Evolutionary conservation across 2,329 filamentous ascomycete species (phyloP), one percentile per base, ranked within the genome.

Genomic region (Microdochium paspali): DNA sequence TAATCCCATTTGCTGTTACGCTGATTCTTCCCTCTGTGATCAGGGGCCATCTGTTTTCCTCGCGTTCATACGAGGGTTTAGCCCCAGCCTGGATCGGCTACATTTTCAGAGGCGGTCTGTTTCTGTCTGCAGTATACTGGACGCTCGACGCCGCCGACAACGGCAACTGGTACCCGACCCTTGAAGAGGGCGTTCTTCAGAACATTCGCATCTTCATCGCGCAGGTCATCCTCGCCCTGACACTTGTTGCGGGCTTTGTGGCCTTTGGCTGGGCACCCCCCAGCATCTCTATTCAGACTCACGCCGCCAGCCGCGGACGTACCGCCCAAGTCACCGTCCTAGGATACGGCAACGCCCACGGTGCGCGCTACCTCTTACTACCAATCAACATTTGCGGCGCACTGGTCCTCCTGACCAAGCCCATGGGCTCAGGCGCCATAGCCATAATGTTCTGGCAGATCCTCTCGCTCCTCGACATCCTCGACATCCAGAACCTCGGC

Each of bases 291-390:
- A 85, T 97, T 59, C 69, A 82, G 46, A 68, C 76, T 32, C 66
- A 71, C 30, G 61, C n/a, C n/a, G n/a, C 69, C n/a, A 53, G 65
- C 35, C 65, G 66, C 39, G 61, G 67, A 6, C 67, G 70, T 20
- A 67, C 69, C 51, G 67, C 76, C 25, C 73, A 78, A 54, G 80
- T 96, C 50, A 87, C 85, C 26, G 85, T 96, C 50, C 77, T 95
- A 18, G 93, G 93, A 42, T 97, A 94, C 66, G 87, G 85, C 53
- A 98, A 98, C 60, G 81, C 88, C n/a, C 84, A 95, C 59, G 93
- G 93, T 49, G 85, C 88, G 1, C 85, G 91, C 24, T 97, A 94
- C 66, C 83, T 95, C 54, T 73, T 97, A 28, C 76, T 97, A 6
- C 78, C 90, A 2, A 73, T 88, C 54, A 89, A 90, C 61, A 82